Evolutionary conservation across 345 rosid species (phyloP), one percentile per base, ranked within the genome.

Genomic region (Hibiscus syriacus): DNA sequence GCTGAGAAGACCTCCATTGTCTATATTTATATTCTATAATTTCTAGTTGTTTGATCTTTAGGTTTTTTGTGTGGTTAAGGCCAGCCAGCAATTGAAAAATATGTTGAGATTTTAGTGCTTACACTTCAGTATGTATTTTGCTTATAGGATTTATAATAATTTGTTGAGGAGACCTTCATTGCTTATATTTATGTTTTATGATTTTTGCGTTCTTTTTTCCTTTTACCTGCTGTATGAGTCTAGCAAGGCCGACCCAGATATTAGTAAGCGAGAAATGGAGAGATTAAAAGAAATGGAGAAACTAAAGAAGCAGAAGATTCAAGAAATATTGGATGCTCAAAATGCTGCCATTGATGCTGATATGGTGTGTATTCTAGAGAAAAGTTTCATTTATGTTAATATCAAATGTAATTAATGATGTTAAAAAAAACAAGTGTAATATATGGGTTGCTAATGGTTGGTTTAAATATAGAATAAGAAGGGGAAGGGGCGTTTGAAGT

Each of bases 301-400:
- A 72, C 17, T 91, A 81, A 94, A 94, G 87, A 94, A 88, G 55
- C 87, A 91, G 73, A 94, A 89, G 86, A 76, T 94, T 80, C 98
- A 94, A 75, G 99, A 94, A 69, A 86, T 94, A 73, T 74, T 94
- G 73, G 98, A 94, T 38, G 80, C 78, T 0, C 99, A 94, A 73
- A 94, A 94, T 81, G 96, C 99, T 10, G 84, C 95, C 30, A 85
- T 94, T 16, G 96, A 94, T 61, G 98, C 97, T 29, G 99, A 91
- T 71, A 94, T 91, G 90, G 99, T 91, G 52, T 7, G 81, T 72
- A 45, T 36, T 50, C 8, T 49, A 9, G 22, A 32, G 3, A 52
- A 29, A 39, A 11, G 3, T 26, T 0, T 13, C 9, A 11, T 14
- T 52, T 5, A 45, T 34, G 64, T 29, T 55, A 13, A 39, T 69